Evolutionary conservation across 257 asterid species (phyloP), one percentile per base, ranked within the genome.

Genomic region (Nicotiana paniculata): DNA sequence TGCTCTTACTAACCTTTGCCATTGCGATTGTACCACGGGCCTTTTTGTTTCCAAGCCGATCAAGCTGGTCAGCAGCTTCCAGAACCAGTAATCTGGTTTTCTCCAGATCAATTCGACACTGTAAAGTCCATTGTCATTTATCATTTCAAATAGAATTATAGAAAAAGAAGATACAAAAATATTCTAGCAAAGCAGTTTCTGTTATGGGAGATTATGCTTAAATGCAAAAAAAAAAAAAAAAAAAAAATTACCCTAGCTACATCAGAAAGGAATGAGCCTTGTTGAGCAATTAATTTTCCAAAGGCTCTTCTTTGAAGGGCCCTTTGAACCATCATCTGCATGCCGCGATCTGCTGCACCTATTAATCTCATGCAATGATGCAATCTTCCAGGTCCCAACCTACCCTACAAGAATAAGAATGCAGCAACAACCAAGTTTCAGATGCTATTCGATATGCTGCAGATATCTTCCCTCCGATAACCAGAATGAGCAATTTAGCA

Each of bases 351-450:
- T 18, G 99, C 99, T 75, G 97, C 95, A 15, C 99, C 99, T 43
- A 96, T 93, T 82, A 91, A 82, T 86, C 99, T 96, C 99, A 96
- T 94, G 94, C 98, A 96, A 86, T 96, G 99, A 88, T 96, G 98
- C 85, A 96, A 81, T 88, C 98, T 91, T 83, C 99, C 99, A 1
- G 99, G 99, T 70, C 99, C 99, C 74, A 96, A 88, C 86, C 99
- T 88, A 79, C 99, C 99, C 99, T 95, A 91, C 80, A 75, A 53
- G 70, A 80, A 82, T 18, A 64, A 35, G 76, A 66, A 75, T 67
- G 68, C 72, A 74, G 33, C 61, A 39, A 61, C 21, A 77, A 77
- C 77, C 74, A 74, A 74, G 61, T 48, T 24, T 74, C 62, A 74
- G 62, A 13, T 46, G 13, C 24, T 7, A 72, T 72, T 21, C 21